Evolutionary conservation across 805 yeast genomes (phyloP), one percentile per base, ranked within the genome.

Genomic region (Wickerhamia fluorescens): DNA sequence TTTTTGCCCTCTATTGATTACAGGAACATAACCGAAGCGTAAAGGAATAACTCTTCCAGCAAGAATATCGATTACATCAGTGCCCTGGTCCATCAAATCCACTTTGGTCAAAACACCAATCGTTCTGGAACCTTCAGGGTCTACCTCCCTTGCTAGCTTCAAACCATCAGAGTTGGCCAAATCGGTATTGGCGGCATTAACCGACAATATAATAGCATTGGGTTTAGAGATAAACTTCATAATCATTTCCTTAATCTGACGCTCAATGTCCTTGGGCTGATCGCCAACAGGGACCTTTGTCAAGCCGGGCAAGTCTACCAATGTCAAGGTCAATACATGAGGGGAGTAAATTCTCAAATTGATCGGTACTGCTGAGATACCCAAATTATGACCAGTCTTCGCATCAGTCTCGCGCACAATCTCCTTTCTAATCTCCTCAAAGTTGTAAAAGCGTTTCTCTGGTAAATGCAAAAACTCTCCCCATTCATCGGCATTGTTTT

Each of bases 241-340:
- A 27, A 92, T 68, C 86, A 92, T 80, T 40, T 87, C 95, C 50
- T 87, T 78, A 48, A 92, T 92, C 61, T 86, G 96, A 41, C 72
- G 76, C 63, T 92, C 98, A 42, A 92, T 92, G 57, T 92, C 98
- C 47, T 83, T 81, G 31, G 98, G 98, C 61, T 92, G 98, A 61
- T 92, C 98, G 28, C 98, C 98, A 32, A 92, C 96, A 4, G 98
- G 98, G 21, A 92, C 98, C 55, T 92, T 92, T 23, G 98, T 92
- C 49, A 92, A 73, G 36, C 98, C 98, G 7, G 98, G 98, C 48
- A 92, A 71, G 61, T 92, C 98, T 23, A 92, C 96, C 46, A 92
- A 71, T 6, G 98, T 92, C 53, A 89, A 73, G 12, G 96, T 88
- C 41, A 89, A 68, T 25, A 89, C 97, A 45, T 86, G 87, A 14